Evolutionary conservation across 2,329 filamentous ascomycete genomes (phyloP), one percentile per base, ranked within the genome.

Genomic region (Aspergillus ustus): DNA sequence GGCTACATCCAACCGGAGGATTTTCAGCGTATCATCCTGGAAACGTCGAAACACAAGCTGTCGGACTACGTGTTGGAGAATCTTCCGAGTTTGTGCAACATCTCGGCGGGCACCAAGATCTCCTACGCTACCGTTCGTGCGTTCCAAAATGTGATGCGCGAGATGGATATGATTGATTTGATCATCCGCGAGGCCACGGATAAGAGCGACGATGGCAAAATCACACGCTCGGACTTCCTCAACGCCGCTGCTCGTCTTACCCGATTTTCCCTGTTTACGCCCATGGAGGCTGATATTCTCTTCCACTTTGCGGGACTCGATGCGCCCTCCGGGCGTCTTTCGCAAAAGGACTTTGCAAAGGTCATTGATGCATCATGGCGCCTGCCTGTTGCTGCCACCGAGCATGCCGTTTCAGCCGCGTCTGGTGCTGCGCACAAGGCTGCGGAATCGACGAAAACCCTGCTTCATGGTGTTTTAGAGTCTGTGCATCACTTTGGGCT

Each of bases 291-390:
- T 45, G 95, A 99, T 74, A 97, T 99, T 65, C 87, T 99, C 45
- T 99, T 99, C 84, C 95, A 98, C 81, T 99, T 99, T 77, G 95
- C 95, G 63, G 92, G 93, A 64, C 84, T 98, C 58, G 92, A 97
- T 74, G 90, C 95, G 70, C 91, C 92, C 3, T 94, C 93, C 1
- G 95, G 93, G 20, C 87, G 92, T 53, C 87, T 99, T 1, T 87
- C 91, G 34, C 83, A 97, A 49, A 80, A 81, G 63, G 93, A 98
- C 79, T 99, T 99, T 74, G 88, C 92, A 70, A 97, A 97, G 80
- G 95, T 99, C 22, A 87, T 99, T 52, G 95, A 99, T 75, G 88
- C 95, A 0, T 92, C 92, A 48, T 99, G 94, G 93, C 89, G 92
- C 68, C 88, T 86, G 62, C 85, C 84, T 40, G 85, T 86, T 56